A percentile compares a stretch with the other conserved stretches of the same genome.
Conservation (phyloP, 768 basidiomycete genomes). For the Pisolithus sp. region DNA sequence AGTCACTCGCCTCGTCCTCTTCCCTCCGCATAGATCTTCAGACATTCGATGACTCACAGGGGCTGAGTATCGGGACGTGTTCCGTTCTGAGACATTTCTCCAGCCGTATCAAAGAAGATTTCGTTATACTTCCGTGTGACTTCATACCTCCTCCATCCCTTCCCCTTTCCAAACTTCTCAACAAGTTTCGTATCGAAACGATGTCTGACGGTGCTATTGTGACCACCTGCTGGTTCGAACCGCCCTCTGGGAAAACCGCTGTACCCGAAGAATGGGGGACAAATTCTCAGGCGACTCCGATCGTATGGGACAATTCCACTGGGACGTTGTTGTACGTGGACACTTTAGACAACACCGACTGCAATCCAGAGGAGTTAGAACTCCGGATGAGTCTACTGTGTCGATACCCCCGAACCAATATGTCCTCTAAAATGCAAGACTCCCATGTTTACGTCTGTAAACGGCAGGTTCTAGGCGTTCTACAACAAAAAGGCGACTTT, state of each 20-base stretch:
- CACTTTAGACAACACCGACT: slow-evolving; percentile 60
- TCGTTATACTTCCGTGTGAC: slow-evolving; percentile 87
- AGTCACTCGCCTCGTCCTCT: slow-evolving; percentile 53
- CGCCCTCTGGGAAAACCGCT: slow-evolving; percentile 46
- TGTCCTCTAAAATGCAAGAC: slow-evolving; percentile 69
- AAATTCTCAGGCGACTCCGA: slow-evolving; percentile 39
- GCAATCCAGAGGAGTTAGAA: slow-evolving; percentile 63
- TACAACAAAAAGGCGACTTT: slow-evolving; percentile 61
- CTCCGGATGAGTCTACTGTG: slow-evolving; percentile 71
- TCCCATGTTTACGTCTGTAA: slow-evolving; percentile 91
- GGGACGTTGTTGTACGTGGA: slow-evolving; percentile 70
- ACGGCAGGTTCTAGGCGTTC: slow-evolving; percentile 61
- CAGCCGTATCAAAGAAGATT: slow-evolving; percentile 71
- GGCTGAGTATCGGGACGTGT: slow-evolving; percentile 63
- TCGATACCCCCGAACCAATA: slow-evolving; percentile 65
- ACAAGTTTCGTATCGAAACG: slow-evolving; percentile 75
- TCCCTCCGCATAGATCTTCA: slow-evolving; percentile 72
- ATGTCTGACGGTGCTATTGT: slow-evolving; percentile 58
- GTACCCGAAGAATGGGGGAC: slow-evolving; percentile 64
- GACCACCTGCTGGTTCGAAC: slow-evolving; percentile 60
- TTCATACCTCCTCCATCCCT: slow-evolving; percentile 74
- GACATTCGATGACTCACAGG: slow-evolving; percentile 69
- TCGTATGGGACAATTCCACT: slow-evolving; percentile 62
- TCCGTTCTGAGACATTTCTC: slow-evolving; percentile 73
- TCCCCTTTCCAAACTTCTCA: slow-evolving; percentile 61